Base-by-base conservation (phyloP, 331 rosid genomes). In the Dryas integrifolia region DNA sequence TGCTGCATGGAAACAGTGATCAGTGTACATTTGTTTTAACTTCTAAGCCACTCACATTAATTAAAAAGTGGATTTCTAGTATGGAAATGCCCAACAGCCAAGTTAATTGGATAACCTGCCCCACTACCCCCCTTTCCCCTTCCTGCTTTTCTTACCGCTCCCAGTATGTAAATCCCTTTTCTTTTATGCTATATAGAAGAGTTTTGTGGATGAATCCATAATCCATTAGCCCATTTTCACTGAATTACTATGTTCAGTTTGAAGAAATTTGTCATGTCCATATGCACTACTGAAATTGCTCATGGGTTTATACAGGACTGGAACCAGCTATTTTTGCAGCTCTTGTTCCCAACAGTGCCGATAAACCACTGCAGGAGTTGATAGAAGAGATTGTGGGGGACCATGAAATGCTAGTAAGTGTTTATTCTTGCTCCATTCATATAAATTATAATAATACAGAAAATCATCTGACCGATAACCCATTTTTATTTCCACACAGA, bases 341-440 rank as follows among this genome's bases (percentile, higher is more conserved):
- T 38, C 96, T 94, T 78, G 98, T 94, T 80, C 98, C 98, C 9
- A 88, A 94, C 83, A 86, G 92, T 60, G 96, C 98, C 2, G 78
- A 91, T 57, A 86, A 88, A 84, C 90, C 89, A 21, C 69, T 94
- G 63, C 68, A 73, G 53, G 96, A 88, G 82, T 79, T 94, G 70
- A 88, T 91, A 70, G 96, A 85, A 44, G 98, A 94, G 82, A 82
- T 91, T 57, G 74, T 83, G 83, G 98, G 90, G 45, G 97, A 94
- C 76, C 92, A 94, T 82, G 89, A 89, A 85, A 82, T 76, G 89
- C 69, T 91, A 84, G 98, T 94, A 79, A 58, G 89, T 74, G 3
- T 13, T 14, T 40, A 0, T 58, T 24, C 49, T 50, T 30, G 21
- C 56, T 35, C 35, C 16, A 9, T 40, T 55, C n/a, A 35, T 65